A percentile compares a stretch with the other conserved stretches of the same genome.
phyloP scores from a whole-genome alignment of 768 basidiomycete genomes.

The Infundibulicybe gibba region DNA sequence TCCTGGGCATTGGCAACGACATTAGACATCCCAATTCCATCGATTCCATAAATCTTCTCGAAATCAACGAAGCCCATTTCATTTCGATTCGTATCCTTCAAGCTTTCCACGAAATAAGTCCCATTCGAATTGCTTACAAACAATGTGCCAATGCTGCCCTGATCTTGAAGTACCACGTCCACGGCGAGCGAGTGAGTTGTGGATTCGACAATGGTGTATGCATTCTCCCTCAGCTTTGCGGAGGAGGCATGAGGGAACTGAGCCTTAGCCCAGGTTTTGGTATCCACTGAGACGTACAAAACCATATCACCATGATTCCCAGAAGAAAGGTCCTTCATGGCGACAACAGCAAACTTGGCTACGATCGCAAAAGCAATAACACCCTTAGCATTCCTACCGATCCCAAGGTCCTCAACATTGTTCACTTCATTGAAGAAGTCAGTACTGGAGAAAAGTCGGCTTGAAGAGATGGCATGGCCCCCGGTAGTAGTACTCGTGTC shows the following conservation, averaged over 20 bases:
- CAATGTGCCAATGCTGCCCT: constrained; percentile 74
- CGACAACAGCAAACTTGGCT: constrained; percentile 89
- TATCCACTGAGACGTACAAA: constrained; percentile 84
- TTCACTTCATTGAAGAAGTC: constrained; percentile 75
- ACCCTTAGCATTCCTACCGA: constrained; percentile 80
- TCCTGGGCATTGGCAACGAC: constrained; percentile 80
- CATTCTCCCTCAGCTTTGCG: constrained; percentile 80
- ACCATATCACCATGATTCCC: constrained; percentile 67
- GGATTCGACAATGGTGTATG: constrained; percentile 94
- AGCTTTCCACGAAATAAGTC: constrained; percentile 88
- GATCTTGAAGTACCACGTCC: constrained; percentile 80
- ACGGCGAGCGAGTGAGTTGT: constrained; percentile 92
- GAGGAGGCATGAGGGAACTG: constrained; percentile 89
- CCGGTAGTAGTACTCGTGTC: constrained; percentile 54
- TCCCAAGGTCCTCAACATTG: constrained; percentile 81
- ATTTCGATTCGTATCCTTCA: constrained; percentile 93
- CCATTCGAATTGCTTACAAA: constrained; percentile 97
- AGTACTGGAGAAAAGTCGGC: constrained; percentile 76
- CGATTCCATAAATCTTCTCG: constrained; percentile 81
- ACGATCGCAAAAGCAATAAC: constrained; percentile 94
- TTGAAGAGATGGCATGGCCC: constrained; percentile 49
- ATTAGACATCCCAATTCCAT: constrained; percentile 92
- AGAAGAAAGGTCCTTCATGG: constrained; percentile 65
- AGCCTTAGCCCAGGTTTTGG: constrained; percentile 81
- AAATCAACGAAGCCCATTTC: constrained; percentile 88